A percentile compares a stretch with the other conserved stretches of the same genome.
Evolutionary conservation across 805 yeast species (phyloP).

Genomic region (Kodamaea neixiangensis): DNA sequence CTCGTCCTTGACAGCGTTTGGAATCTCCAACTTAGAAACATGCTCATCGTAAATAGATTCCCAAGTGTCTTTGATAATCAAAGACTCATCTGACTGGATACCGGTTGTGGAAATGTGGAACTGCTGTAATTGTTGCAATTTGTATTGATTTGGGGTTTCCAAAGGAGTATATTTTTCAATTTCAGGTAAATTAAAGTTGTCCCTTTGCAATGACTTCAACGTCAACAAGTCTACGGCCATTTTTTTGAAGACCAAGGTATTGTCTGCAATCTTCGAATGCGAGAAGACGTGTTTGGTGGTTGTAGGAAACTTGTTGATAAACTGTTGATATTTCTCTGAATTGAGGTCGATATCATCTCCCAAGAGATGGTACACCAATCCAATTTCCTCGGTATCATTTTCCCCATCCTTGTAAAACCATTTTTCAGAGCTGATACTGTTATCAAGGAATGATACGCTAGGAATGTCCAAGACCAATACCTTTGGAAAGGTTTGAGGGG

Average conservation of each 20-base stretch:
- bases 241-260: slow-evolving; percentile 58
- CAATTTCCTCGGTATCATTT: slow-evolving; percentile 38
- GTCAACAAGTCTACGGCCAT: slow-evolving; percentile 56
- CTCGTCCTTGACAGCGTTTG: slow-evolving; percentile 15
- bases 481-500: slow-evolving; percentile 56
- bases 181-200: slow-evolving; percentile 45
- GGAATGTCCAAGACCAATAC: slow-evolving; percentile 78
- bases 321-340: slow-evolving; percentile 44
- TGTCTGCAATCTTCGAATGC: slow-evolving; percentile 66
- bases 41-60: slow-evolving; percentile 32
- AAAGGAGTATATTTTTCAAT: slow-evolving; percentile 19
- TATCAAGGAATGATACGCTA: slow-evolving; percentile 39
- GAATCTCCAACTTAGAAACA: slow-evolving; percentile 21
- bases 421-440: slow-evolving; percentile 24
- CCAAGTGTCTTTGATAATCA: slow-evolving; percentile 26
- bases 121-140: slow-evolving; percentile 36
- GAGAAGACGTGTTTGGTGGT: slow-evolving; percentile 64
- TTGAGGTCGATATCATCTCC: slow-evolving; percentile 58
- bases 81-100: slow-evolving; percentile 22
- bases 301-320: slow-evolving; percentile 56
- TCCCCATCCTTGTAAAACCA: slow-evolving; percentile 37
- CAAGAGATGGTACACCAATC: slow-evolving; percentile 72
- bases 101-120: slow-evolving; percentile 26
- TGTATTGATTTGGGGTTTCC: slow-evolving; percentile 10
- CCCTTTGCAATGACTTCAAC: slow-evolving; percentile 53